Base-by-base conservation (phyloP, 306 rosid species). In the Vicia sativa region DNA sequence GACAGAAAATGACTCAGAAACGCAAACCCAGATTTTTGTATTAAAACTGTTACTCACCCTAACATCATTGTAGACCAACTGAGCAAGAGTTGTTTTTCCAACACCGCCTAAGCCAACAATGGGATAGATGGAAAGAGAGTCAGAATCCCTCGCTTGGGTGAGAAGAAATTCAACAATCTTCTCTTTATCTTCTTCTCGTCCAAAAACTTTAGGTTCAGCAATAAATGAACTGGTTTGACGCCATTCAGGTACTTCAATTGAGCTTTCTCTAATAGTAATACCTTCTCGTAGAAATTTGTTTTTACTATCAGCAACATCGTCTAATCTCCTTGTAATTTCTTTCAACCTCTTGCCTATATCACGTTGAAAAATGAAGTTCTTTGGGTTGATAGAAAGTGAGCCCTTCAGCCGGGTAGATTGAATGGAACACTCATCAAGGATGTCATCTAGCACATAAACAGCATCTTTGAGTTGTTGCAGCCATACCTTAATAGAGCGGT, bases 401-500 rank as follows among this genome's bases (percentile, higher is more conserved):
- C 39, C 62, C 16, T 11, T 55, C n/a, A 55, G 62, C 7, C 19
- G 62, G 7, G 4, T 0, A 7, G 62, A 55, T 7, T 28, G 5
- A 6, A 55, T 26, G 5, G 62, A 55, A 13, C 11, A 56, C 7
- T 56, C 39, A 6, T 56, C 62, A 26, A 56, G 62, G 39, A 56
- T 28, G 28, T 56, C 62, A 13, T 56, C 62, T 0, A 56, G 62
- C 62, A 56, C 62, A 11, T 56, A 56, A 0, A 26, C 21, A 11
- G 12, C 62, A 28, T 56, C 62, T 56, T 13, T 28, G 39, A 56
- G 39, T 26, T 56, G 62, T 25, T 56, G 62, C 0, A 56, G 62
- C 62, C 62, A 56, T 13, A 26, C 39, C 18, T 56, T 56, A 11
- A 56, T 13, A 13, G 39, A 28, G 3, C 11, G 2, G 19, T 25